Evolutionary conservation across 2,329 filamentous ascomycete genomes (phyloP), one percentile per base, ranked within the genome.

Genomic region (Chaetomium olivaceum): DNA sequence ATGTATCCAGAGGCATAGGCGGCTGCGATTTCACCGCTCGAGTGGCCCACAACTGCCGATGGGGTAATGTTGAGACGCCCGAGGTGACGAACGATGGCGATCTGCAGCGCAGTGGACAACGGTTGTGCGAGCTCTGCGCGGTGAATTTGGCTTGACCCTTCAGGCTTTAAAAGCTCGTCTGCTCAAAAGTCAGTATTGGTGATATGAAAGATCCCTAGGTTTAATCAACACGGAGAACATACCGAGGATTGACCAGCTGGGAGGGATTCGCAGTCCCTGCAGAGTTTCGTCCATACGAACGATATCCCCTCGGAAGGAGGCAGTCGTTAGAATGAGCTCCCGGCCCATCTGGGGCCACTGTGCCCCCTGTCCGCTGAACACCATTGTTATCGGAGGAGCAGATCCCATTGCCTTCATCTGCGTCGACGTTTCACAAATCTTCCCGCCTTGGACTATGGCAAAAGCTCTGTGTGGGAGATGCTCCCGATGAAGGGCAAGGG

Each of bases 401-500:
- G 14, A 43, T 27, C 8, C 61, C 2, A 23, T 23, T 6, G 55
- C 16, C 31, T 62, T 58, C 27, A n/a, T 14, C 6, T n/a, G 52
- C 14, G 43, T 2, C 3, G 61, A 58, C 1, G 23, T 48, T 19
- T 62, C 25, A 11, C 57, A 6, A 19, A 63, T 3, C 8, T 39
- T n/a, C 1, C 55, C 65, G 21, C 70, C 69, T 51, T 66, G 65
- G 0, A 78, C 77, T 0, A 78, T 72, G 19, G 82, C 71, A 12
- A 80, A 77, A 1, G 78, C 74, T 16, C 78, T 74, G 75, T 78
- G 81, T 16, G 77, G 74, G 6, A 81, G 72, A 21, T 78, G 74
- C 1, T 80, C 78, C 14, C 80, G 75, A n/a, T 80, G 74, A 66
- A 81, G 74, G 31, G 78, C 77, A 1, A 82, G 73, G 0, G 80